Conservation (phyloP, 208 protist genomes). For the Eutreptiella sp. region DNA sequence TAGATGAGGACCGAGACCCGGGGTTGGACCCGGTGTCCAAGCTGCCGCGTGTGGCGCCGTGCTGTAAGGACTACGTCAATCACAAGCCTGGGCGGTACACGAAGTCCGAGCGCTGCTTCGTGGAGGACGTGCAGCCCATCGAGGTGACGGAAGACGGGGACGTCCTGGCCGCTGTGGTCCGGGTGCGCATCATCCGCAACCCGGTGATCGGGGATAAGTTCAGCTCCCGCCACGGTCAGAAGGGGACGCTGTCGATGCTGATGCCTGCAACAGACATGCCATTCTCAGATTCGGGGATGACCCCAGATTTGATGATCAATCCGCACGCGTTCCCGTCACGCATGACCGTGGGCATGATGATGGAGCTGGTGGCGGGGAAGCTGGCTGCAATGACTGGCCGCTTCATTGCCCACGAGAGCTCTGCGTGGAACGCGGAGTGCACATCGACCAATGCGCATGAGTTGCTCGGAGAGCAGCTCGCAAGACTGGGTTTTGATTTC, state of each 20-base stretch:
- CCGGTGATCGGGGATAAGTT: slow-evolving; percentile 99
- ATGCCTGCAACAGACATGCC: slow-evolving; percentile 84
- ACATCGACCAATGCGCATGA: not conserved
- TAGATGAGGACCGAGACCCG: too few relatives aligned
- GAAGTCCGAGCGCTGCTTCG: slow-evolving; percentile 75
- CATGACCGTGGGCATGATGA: slow-evolving; percentile 99
- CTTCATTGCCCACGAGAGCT: slow-evolving; percentile 93
- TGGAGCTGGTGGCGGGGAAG: slow-evolving; percentile 97
- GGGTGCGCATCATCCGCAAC: slow-evolving; percentile 83
- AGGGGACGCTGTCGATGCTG: slow-evolving; percentile 93
- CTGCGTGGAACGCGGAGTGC: slow-evolving; percentile 61
- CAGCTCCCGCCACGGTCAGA: slow-evolving; percentile 98
- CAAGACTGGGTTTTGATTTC: slow-evolving; percentile 88
- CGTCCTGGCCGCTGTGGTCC: slow-evolving; percentile 48
- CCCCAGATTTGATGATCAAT: slow-evolving; percentile 99
- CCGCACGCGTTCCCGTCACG: slow-evolving; percentile 99
- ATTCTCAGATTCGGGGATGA: slow-evolving; percentile 89
- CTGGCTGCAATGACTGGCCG: slow-evolving; percentile 84
- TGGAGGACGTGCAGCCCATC: slow-evolving; percentile 77
- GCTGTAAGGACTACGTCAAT: slow-evolving; percentile 69
- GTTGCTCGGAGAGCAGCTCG: slow-evolving; percentile 92
- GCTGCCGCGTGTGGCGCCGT: too few relatives aligned
- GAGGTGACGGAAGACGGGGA: slow-evolving; percentile 70
- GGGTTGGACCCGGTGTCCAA: too few relatives aligned
- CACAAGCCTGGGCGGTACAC: slow-evolving; percentile 78